A percentile compares a stretch with the other conserved stretches of the same genome.
phyloP scores from a whole-genome alignment of 2,329 filamentous ascomycete genomes.

The Calonectria ilicicola region DNA sequence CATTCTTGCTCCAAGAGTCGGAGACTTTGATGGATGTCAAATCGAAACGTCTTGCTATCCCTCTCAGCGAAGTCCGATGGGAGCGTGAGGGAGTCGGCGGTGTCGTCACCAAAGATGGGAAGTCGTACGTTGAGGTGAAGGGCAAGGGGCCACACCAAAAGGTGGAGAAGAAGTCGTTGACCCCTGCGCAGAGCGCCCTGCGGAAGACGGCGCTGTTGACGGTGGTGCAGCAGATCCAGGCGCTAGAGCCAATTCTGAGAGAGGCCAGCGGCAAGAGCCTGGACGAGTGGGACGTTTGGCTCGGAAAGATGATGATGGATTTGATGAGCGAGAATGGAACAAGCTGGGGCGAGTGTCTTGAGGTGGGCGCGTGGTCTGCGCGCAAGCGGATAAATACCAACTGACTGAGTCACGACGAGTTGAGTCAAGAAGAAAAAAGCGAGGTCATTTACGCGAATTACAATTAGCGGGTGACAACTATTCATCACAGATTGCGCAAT shows the following conservation, averaged over 20 bases:
- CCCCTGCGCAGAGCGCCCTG: slow-evolving; percentile 77
- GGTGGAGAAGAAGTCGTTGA: slow-evolving; percentile 65
- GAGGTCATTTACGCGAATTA: slow-evolving; percentile 22
- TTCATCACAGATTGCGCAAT: slow-evolving; percentile 26
- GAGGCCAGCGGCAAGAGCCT: slow-evolving; percentile 88
- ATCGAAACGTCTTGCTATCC: slow-evolving; percentile 85
- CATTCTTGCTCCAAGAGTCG: slow-evolving; percentile 84
- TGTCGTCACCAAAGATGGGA: slow-evolving; percentile 70
- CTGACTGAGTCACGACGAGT: slow-evolving; percentile 19
- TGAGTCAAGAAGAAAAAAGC: slow-evolving; percentile 26
- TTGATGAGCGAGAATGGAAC: slow-evolving; percentile 83
- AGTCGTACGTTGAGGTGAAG: slow-evolving; percentile 69
- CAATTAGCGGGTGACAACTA: slow-evolving; percentile 14
- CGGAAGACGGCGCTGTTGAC: slow-evolving; percentile 84
- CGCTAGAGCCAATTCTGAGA: slow-evolving; percentile 83
- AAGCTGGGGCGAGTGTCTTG: slow-evolving; percentile 87
- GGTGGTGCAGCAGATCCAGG: slow-evolving; percentile 85
- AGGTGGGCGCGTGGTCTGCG: slow-evolving; percentile 88
- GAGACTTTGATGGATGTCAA: slow-evolving; percentile 77
- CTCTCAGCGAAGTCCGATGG: slow-evolving; percentile 87
- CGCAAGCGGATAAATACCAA: slow-evolving; percentile 68
- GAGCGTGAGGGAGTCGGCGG: slow-evolving; percentile 80
- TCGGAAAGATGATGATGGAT: slow-evolving; percentile 87
- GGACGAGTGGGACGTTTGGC: slow-evolving; percentile 94
- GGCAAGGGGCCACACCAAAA: slow-evolving; percentile 56